These are phyloP conservation scores for Myochromella boudieri DNA, from an alignment of 768 basidiomycete genomes.

Conservation along the genomic window DNA sequence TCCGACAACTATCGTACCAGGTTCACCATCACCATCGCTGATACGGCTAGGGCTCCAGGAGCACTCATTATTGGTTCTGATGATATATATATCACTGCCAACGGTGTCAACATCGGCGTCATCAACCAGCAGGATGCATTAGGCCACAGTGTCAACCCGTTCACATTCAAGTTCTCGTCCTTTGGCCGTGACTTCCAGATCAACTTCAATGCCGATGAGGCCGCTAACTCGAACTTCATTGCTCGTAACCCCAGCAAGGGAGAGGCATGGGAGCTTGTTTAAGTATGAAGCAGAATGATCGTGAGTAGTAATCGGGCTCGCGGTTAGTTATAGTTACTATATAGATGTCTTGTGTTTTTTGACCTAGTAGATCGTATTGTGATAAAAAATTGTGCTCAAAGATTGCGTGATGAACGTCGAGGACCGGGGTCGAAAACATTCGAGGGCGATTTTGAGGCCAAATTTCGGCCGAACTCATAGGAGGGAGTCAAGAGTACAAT, in stretches of 20 bases:
- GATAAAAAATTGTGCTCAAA: no score
- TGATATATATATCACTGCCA: neutral
- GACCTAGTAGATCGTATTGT: no score
- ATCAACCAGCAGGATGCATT: neutral
- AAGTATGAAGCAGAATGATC: no score
- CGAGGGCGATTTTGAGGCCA: no score
- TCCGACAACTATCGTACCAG: conserved; percentile 6
- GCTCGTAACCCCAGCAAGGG: neutral
- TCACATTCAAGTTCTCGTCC: neutral
- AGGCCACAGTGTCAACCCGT: neutral
- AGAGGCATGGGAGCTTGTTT: neutral
- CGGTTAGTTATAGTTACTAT: no score
- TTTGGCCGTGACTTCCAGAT: neutral
- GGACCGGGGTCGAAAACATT: no score
- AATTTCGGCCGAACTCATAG: no score
- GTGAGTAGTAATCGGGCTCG: no score
- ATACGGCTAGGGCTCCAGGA: neutral
- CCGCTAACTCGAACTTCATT: neutral
- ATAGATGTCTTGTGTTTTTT: no score
- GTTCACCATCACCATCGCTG: conserved; percentile 1
- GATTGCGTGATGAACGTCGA: no score
- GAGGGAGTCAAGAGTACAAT: no score
- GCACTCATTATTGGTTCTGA: neutral
- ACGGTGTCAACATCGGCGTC: neutral
- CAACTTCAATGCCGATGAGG: no score